Conservation (phyloP, 2,329 filamentous ascomycete species). For the Neopestalotiopsis clavispora region DNA sequence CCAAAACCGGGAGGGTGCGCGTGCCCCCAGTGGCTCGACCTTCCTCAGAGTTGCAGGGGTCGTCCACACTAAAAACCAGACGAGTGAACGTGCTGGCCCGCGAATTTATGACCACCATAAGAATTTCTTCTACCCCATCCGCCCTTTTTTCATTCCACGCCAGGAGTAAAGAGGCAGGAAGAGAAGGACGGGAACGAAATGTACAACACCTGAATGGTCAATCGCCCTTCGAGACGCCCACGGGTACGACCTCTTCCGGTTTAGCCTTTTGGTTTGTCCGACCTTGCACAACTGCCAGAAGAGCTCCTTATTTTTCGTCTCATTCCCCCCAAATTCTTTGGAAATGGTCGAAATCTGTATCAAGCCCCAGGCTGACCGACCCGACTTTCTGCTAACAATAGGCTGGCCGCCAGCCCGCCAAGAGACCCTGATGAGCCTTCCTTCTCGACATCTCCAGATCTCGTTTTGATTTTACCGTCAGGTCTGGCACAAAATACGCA, state of each 20-base stretch:
- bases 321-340: not conserved
- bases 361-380: no score
- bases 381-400: no score
- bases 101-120: conserved; percentile 3
- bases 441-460: not conserved
- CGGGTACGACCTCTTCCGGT: conserved; percentile 3
- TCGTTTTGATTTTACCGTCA: not conserved
- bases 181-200: not conserved
- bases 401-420: not conserved
- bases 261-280: not conserved
- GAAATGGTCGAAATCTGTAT: no score
- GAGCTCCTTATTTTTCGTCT: not conserved
- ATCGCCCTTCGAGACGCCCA: conserved; percentile 8
- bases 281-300: not conserved
- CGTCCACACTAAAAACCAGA: not conserved
- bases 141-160: not conserved
- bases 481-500: conserved; percentile 25
- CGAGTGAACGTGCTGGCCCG: not conserved
- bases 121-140: conserved; percentile 1
- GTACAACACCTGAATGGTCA: conserved; percentile 14
- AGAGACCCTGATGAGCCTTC: not conserved
- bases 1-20: conserved; percentile 16
- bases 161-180: not conserved
- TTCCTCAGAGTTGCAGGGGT: conserved; percentile 9
- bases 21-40: conserved; percentile 15